Base-by-base conservation (phyloP, 2,329 filamentous ascomycete species). In the Raffaelea ambrosiae region DNA sequence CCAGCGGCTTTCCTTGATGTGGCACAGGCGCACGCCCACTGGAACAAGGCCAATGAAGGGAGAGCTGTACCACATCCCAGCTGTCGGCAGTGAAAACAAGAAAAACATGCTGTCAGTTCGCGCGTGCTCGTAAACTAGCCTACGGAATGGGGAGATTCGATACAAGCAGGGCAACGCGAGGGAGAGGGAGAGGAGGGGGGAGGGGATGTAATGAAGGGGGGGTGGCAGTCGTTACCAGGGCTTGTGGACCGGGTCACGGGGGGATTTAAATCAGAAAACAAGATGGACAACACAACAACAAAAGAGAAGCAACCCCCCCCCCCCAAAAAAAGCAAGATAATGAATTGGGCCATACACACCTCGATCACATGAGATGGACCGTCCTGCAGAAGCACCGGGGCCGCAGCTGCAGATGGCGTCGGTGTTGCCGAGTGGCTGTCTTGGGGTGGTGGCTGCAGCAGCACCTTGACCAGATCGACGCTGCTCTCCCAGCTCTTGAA, bases 401-500 rank as follows among this genome's bases (percentile, higher is more conserved):
- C 43, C 3, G 50, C 51, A 7, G 48, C 46, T 13, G 46, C 33
- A 0, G 53, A 52, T 23, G 41, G 51, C 8, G 39, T 13, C 10
- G 48, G 45, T 20, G 29, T 19, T 2, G 48, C 22, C 2, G 44
- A 7, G 44, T 16, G 1, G 47, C 53, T 43, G 58, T n/a, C n/a
- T n/a, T n/a, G 54, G 3, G 61, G 35, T 38, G 14, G 13, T 38
- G 70, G 69, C 3, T 61, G 58, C 1, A 72, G 71, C 26, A 83
- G 63, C n/a, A 84, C 79, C 59, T 81, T 86, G 44, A 87, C 84
- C 18, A 93, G 71, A 61, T 93, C 87, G 46, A 89, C 72, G 51
- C 84, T 88, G 66, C 86, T 90, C 67, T 93, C 87, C 87, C 87
- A 93, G 58, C 84, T 90, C 69, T 93, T 93, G 69, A 91, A 89